Evolutionary conservation across 108 stramenopile species (phyloP).

Genomic region (Cyclotella kingstonii): DNA sequence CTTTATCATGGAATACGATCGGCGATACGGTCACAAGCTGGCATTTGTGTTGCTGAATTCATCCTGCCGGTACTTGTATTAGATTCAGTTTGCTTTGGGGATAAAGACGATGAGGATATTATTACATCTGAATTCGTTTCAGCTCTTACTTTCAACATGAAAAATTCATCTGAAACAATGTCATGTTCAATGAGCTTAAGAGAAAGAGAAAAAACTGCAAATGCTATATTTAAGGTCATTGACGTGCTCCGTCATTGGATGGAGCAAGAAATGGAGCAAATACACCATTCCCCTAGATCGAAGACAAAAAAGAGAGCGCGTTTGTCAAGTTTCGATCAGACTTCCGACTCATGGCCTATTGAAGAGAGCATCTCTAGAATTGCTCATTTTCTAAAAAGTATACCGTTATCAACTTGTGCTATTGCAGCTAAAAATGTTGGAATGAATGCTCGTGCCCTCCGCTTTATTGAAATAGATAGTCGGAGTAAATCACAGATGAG

Average conservation of each 20-base stretch:
- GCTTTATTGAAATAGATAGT: slow-evolving; percentile 70
- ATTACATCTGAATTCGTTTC: slow-evolving; percentile 61
- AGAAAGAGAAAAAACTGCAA: slow-evolving; percentile 66
- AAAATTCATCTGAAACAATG: slow-evolving; percentile 11
- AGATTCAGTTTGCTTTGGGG: slow-evolving; percentile 79
- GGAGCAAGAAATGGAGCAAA: slow-evolving; percentile 61
- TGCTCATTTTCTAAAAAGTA: slow-evolving; percentile 47
- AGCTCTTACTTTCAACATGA: slow-evolving; percentile 43
- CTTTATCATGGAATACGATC: slow-evolving; percentile 75
- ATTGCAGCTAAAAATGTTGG: slow-evolving; percentile 68
- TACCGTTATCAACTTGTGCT: slow-evolving; percentile 61
- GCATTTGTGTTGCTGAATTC: slow-evolving; percentile 69
- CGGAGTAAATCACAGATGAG: slow-evolving; percentile 45
- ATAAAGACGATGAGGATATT: slow-evolving; percentile 45
- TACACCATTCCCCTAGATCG: slow-evolving; percentile 13
- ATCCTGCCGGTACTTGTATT: slow-evolving; percentile 79
- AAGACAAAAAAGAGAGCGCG: slow-evolving; percentile 25
- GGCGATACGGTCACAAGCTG: slow-evolving; percentile 68
- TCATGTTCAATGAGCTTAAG: slow-evolving; percentile 11
- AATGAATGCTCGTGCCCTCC: slow-evolving; percentile 79
- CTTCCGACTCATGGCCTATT: slow-evolving; percentile 47
- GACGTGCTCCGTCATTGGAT: slow-evolving; percentile 69
- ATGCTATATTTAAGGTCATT: slow-evolving; percentile 60
- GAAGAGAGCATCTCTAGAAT: slow-evolving; percentile 60
- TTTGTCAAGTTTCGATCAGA: slow-evolving; percentile 3